Conservation (phyloP, 164 flowering plant species). For the Dillenia suffruticosa region DNA sequence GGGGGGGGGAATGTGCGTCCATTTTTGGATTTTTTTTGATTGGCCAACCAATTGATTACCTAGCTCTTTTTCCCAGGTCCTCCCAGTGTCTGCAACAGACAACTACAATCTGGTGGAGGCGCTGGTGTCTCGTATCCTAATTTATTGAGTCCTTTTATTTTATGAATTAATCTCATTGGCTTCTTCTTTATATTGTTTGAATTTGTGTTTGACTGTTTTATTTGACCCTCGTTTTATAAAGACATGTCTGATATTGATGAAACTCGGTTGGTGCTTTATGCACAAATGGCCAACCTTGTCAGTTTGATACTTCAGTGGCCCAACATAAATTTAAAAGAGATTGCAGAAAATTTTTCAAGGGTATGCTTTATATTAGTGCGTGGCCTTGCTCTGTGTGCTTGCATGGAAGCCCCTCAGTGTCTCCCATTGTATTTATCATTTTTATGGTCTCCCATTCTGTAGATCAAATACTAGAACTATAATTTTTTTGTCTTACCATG, state of each 20-base stretch:
- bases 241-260: constrained; percentile 81
- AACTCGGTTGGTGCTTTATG: constrained; percentile 75
- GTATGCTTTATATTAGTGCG: constrained; percentile 21
- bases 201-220: constrained; percentile 14
- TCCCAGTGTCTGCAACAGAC: constrained; percentile 51
- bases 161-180: background rate
- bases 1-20: background rate
- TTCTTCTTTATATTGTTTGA: background rate
- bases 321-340: constrained; percentile 63
- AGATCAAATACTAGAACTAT: no score
- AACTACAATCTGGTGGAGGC: constrained; percentile 74
- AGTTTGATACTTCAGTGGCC: constrained; percentile 66
- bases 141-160: constrained; percentile 7
- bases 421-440: no score
- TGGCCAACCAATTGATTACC: background rate
- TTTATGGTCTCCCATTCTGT: no score
- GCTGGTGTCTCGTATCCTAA: constrained; percentile 89
- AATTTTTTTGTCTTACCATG: no score
- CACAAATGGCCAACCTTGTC: constrained; percentile 98
- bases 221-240: constrained; percentile 24
- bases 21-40: background rate
- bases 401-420: no score
- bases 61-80: constrained; percentile 40
- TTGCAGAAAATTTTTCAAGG: constrained; percentile 89
- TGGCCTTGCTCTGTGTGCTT: no score